Base-by-base conservation (phyloP, 768 basidiomycete species). In the Crucibulum laeve region DNA sequence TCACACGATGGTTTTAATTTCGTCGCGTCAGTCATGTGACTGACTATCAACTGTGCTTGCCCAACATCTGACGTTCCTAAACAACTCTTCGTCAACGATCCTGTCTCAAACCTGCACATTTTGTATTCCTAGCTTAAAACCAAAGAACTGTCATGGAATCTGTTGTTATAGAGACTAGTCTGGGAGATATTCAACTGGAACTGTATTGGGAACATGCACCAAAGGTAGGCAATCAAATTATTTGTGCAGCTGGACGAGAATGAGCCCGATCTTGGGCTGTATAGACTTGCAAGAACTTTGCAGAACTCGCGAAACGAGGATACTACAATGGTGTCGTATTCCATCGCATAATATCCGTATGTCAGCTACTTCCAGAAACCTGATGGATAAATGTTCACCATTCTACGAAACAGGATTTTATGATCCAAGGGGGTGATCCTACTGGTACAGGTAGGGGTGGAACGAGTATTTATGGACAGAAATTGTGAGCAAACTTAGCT, bases 351-450 rank as follows among this genome's bases (percentile, higher is more conserved):
- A 86, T 98, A 38, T 71, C 87, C 30, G 92, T 92, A 50, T 38
- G 80, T 58, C 8, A 25, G 19, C 19, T 23, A 36, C 22, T 22
- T 19, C 25, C n/a, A 21, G 10, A 36, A 11, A 22, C 13, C 25
- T 35, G 17, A 36, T 18, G 2, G 13, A 11, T 8, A 11, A 35
- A 23, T 43, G 17, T n/a, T 25, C 14, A 25, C 15, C 21, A 10
- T 34, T 28, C 37, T 28, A 25, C 34, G 10, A 44, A 34, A 17
- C 55, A 94, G 86, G 93, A 94, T 59, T 97, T 97, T 58, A 97
- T 97, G 95, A 83, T 96, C 13, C 95, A 99, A 69, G 84, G 80
- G 22, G 95, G 94, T 32, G 93, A 95, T 61, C 95, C 94, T 8
- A 95, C 93, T 13, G 95, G 95, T 19, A 97, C 95, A 1, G 95